These are phyloP conservation scores for Pseudisothecium myosuroides DNA, from an alignment of 225 moss, liverwort and hornwort species.

Conservation along the genomic window DNA sequence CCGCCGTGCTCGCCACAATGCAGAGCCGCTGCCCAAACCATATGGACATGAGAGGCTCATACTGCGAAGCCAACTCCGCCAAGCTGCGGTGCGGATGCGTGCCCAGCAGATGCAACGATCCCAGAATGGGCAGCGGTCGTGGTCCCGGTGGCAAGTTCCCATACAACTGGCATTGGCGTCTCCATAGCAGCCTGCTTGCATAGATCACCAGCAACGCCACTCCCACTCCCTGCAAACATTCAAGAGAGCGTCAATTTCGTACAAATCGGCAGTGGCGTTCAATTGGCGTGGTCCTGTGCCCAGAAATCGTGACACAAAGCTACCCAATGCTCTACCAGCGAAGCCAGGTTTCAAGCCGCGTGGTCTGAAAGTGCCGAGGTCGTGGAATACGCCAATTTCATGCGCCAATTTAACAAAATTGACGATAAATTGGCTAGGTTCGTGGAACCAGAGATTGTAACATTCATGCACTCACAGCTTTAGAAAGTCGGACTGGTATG, in stretches of 20 bases:
- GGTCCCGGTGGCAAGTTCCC: not conserved
- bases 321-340: not conserved
- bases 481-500: not conserved
- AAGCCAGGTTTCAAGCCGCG: no score
- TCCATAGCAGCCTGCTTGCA: not conserved
- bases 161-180: not conserved
- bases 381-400: no score
- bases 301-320: not conserved
- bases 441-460: not conserved
- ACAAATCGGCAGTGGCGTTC: not conserved
- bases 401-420: no score
- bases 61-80: not conserved
- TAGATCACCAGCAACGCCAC: not conserved
- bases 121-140: not conserved
- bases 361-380: no score
- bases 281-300: not conserved
- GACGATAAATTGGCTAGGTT: not conserved
- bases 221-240: not conserved
- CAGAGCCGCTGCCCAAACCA: not conserved
- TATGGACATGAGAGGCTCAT: not conserved
- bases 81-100: not conserved
- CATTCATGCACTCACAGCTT: not conserved
- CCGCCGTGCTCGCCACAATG: not conserved
- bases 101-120: not conserved
- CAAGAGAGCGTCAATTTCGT: not conserved